Evolutionary conservation across 139 green algal species (phyloP), one percentile per base, ranked within the genome.

Genomic region (Nannochloris sp.): DNA sequence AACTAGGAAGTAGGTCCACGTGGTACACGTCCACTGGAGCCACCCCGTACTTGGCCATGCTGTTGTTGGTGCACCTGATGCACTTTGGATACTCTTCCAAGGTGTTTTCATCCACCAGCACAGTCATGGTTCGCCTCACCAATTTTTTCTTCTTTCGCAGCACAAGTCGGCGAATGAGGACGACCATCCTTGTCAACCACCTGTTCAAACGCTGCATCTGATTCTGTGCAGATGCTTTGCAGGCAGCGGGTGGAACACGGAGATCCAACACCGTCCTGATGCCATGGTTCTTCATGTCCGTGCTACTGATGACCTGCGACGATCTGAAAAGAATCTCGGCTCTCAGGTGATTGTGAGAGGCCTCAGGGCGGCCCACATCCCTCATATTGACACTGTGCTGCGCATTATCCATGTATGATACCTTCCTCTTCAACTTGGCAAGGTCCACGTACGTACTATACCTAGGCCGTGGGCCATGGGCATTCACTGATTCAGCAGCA

Each of bases 1-100:
- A 18, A 34, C 34, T 36, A 25, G 70, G 70, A 19, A 76, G 62
- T 24, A 76, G 36, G 29, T 76, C 70, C 9, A 76, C 69, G 15
- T 75, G 69, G 54, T 71, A 75, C 25, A 75, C 69, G 0, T 40
- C 19, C 8, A 62, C 62, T 0, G 16, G 29, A 21, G 46, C 15
- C 5, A 75, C 27, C 5, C 69, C 69, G 24, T 75, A 75, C 19
- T 55, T 46, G 37, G 58, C 25, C 27, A 48, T 48, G 12, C 44
- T 44, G 2, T 44, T 56, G 11, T 49, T 19, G 1, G 62, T 67
- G 61, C 69, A 75, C 7, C 69, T 54, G 14, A 9, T 27, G 54
- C 69, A 75, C 6, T 55, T 62, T 46, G 43, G 37, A 16, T 53
- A 53, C 55, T 61, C 55, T 44, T 44, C 31, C 55, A 61, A 19